Evolutionary conservation across 495 filamentous ascomycete genomes (phyloP).

Genomic region (Hypoxylon subgilvum): DNA sequence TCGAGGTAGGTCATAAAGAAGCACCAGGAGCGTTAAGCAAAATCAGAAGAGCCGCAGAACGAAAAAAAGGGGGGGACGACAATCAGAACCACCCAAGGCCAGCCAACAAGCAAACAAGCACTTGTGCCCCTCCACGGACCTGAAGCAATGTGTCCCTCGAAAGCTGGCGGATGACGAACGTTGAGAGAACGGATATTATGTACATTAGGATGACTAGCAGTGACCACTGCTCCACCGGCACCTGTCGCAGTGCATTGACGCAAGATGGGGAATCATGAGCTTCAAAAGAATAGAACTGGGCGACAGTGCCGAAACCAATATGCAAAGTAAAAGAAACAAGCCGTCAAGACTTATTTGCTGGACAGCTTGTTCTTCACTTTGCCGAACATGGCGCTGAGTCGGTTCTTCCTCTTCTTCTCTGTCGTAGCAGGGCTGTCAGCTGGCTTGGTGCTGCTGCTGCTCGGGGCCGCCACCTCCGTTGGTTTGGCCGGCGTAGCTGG

Average conservation of each 20-base stretch:
- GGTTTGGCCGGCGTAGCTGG: constrained; percentile 33
- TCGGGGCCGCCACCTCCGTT: constrained; percentile 36
- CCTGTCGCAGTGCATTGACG: constrained; percentile 36
- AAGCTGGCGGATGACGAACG: constrained; percentile 5
- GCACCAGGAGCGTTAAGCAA: constrained; percentile 11
- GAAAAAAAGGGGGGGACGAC: constrained; percentile 4
- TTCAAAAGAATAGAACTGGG: constrained; percentile 37
- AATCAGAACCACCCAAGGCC: constrained; percentile 17
- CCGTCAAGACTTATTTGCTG: constrained; percentile 30
- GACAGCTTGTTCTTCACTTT: constrained; percentile 64
- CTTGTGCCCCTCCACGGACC: neutral
- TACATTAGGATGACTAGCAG: constrained; percentile 33
- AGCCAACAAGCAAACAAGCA: no score
- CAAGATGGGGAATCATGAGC: constrained; percentile 50
- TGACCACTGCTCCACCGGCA: constrained; percentile 33
- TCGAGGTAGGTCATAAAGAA: constrained; percentile 10
- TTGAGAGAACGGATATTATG: constrained; percentile 31
- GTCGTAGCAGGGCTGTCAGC: constrained; percentile 39
- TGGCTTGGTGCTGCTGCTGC: constrained; percentile 44
- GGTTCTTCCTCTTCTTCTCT: constrained; percentile 65
- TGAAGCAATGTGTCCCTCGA: constrained; percentile 7
- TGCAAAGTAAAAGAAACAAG: constrained; percentile 19
- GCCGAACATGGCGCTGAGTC: constrained; percentile 62
- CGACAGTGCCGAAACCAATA: constrained; percentile 28
- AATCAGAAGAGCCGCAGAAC: constrained; percentile 1